A percentile compares a stretch with the other conserved stretches of the same genome.
Conservation (phyloP, 805 yeast genomes). For the Cyberlindnera maclurae region DNA sequence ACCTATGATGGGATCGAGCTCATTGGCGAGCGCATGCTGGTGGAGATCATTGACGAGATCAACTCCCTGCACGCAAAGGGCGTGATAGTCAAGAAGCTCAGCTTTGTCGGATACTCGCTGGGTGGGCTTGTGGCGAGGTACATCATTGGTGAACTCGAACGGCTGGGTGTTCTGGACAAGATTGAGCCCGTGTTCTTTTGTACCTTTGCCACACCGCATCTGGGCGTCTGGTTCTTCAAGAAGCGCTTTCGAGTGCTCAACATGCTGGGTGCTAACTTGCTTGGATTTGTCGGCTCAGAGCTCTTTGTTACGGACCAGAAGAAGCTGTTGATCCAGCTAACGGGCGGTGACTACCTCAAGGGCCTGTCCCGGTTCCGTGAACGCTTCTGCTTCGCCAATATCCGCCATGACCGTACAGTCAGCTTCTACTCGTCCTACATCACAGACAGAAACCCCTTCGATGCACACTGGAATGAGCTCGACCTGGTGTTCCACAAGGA, state of each 20-base stretch:
- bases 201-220: constrained; percentile 75
- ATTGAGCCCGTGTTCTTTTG: constrained; percentile 58
- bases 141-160: constrained; percentile 64
- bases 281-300: constrained; percentile 71
- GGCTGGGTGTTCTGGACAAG: constrained; percentile 43
- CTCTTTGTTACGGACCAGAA: constrained; percentile 49
- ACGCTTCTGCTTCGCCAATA: constrained; percentile 62
- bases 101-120: constrained; percentile 80
- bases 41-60: constrained; percentile 49
- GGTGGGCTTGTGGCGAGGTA: constrained; percentile 85
- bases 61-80: constrained; percentile 26
- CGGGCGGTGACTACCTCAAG: constrained; percentile 35
- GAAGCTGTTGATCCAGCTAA: constrained; percentile 36
- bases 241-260: constrained; percentile 32
- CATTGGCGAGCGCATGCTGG: constrained; percentile 61
- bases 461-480: constrained; percentile 38
- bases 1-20: constrained; percentile 83
- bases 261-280: constrained; percentile 42
- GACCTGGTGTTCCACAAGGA: constrained; percentile 36
- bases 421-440: constrained; percentile 81
- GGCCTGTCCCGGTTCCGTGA: constrained; percentile 54
- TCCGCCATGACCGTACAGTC: constrained; percentile 78
- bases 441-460: constrained; percentile 68
- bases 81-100: constrained; percentile 40
- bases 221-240: constrained; percentile 51